phyloP scores from a whole-genome alignment of 441 rosid species.

The Sinapis alba region DNA sequence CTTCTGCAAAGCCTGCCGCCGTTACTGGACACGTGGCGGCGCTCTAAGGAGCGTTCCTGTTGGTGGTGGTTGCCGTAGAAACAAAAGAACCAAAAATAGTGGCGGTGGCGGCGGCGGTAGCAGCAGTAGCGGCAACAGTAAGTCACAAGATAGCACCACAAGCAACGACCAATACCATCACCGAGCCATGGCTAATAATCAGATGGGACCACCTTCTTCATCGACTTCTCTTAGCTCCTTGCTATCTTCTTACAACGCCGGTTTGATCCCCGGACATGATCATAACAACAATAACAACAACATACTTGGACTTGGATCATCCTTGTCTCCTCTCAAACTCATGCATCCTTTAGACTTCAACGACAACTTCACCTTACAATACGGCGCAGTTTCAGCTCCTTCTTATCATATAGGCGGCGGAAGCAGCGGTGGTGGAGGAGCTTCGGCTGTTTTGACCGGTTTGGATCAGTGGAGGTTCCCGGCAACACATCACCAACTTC shows the following conservation, averaged over 20 bases:
- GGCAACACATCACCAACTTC: constrained; percentile 29
- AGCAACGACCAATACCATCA: constrained; percentile 38
- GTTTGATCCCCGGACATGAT: constrained; percentile 41
- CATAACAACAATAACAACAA: constrained; percentile 35
- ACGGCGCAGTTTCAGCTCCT: constrained; percentile 40
- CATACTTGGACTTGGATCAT: constrained; percentile 42
- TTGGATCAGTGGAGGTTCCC: constrained; percentile 41
- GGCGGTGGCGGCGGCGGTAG: constrained; percentile 45
- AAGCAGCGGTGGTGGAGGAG: constrained; percentile 32
- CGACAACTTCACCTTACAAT: constrained; percentile 39
- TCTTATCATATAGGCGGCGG: constrained; percentile 34
- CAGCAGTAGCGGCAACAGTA: constrained; percentile 39
- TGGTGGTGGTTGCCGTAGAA: constrained; percentile 67
- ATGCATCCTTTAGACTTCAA: constrained; percentile 42
- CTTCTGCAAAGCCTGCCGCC: constrained; percentile 67
- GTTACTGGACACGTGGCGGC: constrained; percentile 71
- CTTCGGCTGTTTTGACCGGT: constrained; percentile 32
- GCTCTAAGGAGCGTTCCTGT: constrained; percentile 64
- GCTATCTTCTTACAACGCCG: constrained; percentile 47
- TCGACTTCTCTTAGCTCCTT: constrained; percentile 39
- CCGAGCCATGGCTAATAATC: constrained; percentile 33
- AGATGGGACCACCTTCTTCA: constrained; percentile 39
- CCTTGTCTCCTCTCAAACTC: constrained; percentile 42
- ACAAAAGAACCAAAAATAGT: constrained; percentile 57
- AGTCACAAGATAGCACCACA: constrained; percentile 43